A percentile compares a stretch with the other conserved stretches of the same genome.
phyloP scores from a whole-genome alignment of 2,329 filamentous ascomycete genomes.

The Aspergillus sp. region DNA sequence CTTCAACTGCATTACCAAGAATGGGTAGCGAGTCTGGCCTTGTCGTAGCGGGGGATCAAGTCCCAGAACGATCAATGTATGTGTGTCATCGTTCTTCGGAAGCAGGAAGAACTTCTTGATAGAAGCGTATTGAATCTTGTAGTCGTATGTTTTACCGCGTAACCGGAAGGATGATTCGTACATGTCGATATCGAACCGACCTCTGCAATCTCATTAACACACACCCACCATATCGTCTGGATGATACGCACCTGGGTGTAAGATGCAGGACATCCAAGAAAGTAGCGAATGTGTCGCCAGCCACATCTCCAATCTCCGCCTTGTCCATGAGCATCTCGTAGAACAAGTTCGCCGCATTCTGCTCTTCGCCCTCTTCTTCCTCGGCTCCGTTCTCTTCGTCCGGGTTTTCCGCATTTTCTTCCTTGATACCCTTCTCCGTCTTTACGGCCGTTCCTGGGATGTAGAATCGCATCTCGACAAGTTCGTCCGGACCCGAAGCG shows the following conservation, averaged over 20 bases:
- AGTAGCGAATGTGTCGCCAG: slow-evolving; percentile 96
- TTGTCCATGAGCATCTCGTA: slow-evolving; percentile 98
- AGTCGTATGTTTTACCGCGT: slow-evolving; percentile 98
- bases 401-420: slow-evolving; percentile 55
- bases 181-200: slow-evolving; percentile 99
- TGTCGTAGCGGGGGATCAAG: slow-evolving; percentile 93
- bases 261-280: slow-evolving; percentile 97
- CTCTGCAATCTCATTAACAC: slow-evolving; percentile 58
- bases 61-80: slow-evolving; percentile 91
- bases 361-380: slow-evolving; percentile 75
- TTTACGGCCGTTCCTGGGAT: slow-evolving; percentile 85
- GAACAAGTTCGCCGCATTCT: slow-evolving; percentile 95
- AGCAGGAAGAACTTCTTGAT: slow-evolving; percentile 99
- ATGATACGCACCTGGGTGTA: slow-evolving; percentile 71
- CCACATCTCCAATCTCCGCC: slow-evolving; percentile 97
- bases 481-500: slow-evolving; percentile 82
- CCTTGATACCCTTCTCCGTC: slow-evolving; percentile 67
- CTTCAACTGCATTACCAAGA: slow-evolving; percentile 99
- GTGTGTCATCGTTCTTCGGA: slow-evolving; percentile 96
- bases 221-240: slow-evolving; percentile 11
- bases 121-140: slow-evolving; percentile 97
- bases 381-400: slow-evolving; percentile 71
- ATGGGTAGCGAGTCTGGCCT: slow-evolving; percentile 96
- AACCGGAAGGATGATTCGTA: slow-evolving; percentile 97
- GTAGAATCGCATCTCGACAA: slow-evolving; percentile 99